Percentiles rank a stretch among this genome's conserved stretches.
phyloP scores from a whole-genome alignment of 768 basidiomycete species.

The Fomitopsis pulvina region DNA sequence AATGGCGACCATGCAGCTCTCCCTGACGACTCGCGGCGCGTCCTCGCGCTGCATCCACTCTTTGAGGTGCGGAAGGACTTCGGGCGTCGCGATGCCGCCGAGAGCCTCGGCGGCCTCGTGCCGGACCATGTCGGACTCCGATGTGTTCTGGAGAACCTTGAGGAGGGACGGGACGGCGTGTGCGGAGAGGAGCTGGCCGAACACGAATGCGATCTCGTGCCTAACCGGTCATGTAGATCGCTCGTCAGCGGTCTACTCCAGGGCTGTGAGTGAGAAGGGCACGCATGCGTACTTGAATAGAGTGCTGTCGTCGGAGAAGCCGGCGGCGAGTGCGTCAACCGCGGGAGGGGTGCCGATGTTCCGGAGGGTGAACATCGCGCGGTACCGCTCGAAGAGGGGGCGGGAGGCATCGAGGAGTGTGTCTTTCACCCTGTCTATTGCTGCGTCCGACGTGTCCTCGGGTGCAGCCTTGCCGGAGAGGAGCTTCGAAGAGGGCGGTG shows the following conservation, averaged over 20 bases:
- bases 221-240: too few relatives aligned
- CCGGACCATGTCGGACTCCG: conserved; percentile 93
- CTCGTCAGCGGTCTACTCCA: too few relatives aligned
- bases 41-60: conserved; percentile 79
- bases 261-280: not conserved
- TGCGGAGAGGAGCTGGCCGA: conserved; percentile 88
- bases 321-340: conserved; percentile 85
- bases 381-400: conserved; percentile 87
- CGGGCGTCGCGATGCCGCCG: conserved; percentile 93
- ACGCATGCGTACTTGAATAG: conserved; percentile 75
- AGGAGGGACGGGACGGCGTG: conserved; percentile 85
- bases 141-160: conserved; percentile 59
- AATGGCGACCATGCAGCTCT: conserved; percentile 93
- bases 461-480: conserved; percentile 47
- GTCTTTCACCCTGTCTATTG: conserved; percentile 47
- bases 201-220: conserved; percentile 98
- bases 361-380: conserved; percentile 96
- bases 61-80: conserved; percentile 79
- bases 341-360: conserved; percentile 86
- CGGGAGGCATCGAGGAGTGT: conserved; percentile 60
- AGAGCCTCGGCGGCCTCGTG: conserved; percentile 98
- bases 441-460: conserved; percentile 39
- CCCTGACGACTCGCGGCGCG: conserved; percentile 83
- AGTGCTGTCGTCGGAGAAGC: conserved; percentile 84
- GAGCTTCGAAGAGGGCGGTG: conserved; percentile 68